Conservation (phyloP, 2,329 filamentous ascomycete genomes). For the Ceratocystis ficicola region DNA sequence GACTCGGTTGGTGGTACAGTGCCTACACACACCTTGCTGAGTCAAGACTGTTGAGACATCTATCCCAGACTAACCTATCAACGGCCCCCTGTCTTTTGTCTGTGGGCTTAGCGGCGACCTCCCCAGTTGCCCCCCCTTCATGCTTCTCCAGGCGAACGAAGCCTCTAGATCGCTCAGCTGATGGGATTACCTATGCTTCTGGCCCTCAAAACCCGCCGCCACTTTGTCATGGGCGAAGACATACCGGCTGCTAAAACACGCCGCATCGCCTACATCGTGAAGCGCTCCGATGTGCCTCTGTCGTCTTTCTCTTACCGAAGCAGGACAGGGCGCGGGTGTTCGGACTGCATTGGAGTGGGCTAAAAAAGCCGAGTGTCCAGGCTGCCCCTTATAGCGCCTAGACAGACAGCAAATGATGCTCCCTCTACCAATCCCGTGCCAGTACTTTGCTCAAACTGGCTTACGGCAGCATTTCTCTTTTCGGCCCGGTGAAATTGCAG, state of each 20-base stretch:
- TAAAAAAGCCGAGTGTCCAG: not conserved
- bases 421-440: not conserved
- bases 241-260: constrained; percentile 8
- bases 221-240: constrained; percentile 3
- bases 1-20: not conserved
- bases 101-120: not conserved
- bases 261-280: not conserved
- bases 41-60: not conserved
- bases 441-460: constrained; percentile 3
- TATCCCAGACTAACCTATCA: not conserved
- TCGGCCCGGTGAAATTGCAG: not conserved
- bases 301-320: not conserved
- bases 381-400: not conserved
- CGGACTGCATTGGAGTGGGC: not conserved
- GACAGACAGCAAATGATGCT: not conserved
- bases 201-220: not conserved
- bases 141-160: not conserved
- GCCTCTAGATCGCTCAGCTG: constrained; percentile 1
- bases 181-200: not conserved
- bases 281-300: not conserved
- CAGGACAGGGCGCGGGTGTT: not conserved
- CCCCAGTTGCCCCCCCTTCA: too few relatives aligned
- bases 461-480: not conserved
- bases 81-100: not conserved
- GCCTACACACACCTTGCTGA: not conserved